Base-by-base conservation (phyloP, 1,284 basidiomycete genomes). In the Sanghuangporus weigelae region DNA sequence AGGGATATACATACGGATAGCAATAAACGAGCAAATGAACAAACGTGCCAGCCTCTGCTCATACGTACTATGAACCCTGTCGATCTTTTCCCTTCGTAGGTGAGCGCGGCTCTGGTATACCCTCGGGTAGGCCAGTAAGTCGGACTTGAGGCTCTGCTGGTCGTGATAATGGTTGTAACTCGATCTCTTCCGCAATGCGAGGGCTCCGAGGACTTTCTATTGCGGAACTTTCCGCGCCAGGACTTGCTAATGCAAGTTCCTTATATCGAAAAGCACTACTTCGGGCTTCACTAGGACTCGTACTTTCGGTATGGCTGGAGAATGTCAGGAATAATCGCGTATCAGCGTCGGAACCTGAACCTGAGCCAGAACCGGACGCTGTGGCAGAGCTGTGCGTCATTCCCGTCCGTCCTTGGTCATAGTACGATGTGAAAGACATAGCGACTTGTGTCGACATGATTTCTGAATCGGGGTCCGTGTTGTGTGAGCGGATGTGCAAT, bases 401-500 rank as follows among this genome's bases (percentile, higher is more conserved):
- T n/a, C 40, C 49, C 2, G 50, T 21, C n/a, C 10, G 35, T 49
- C 19, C 16, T 16, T 19, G 50, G 3, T 61, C 50, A 8, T 55
- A 21, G 12, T 12, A 26, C 12, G 61, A 6, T 3, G 53, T 53
- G 55, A 64, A 64, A 5, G 58, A 51, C 36, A 64, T 23, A 19
- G 12, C 12, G 10, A 42, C 26, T 10, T 56, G 58, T 7, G 59
- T 60, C 11, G 46, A 21, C 11, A 35, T 14, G 31, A 60, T 21
- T n/a, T 54, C 19, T 7, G 44, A 14, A 49, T 64, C 63, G 8
- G 63, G 36, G 10, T 36, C 51, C 26, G 42, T 26, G 12, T 54
- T 36, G 36, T 61, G 59, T 21, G 73, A 68, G 2, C 76, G 69
- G 50, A 80, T 77, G 44, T 76, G 71, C 50, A 79, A 68, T 12